Percentiles rank a stretch among this genome's conserved stretches.
Conservation (phyloP, 1,139 yeast species). For the Pichia sp. region DNA sequence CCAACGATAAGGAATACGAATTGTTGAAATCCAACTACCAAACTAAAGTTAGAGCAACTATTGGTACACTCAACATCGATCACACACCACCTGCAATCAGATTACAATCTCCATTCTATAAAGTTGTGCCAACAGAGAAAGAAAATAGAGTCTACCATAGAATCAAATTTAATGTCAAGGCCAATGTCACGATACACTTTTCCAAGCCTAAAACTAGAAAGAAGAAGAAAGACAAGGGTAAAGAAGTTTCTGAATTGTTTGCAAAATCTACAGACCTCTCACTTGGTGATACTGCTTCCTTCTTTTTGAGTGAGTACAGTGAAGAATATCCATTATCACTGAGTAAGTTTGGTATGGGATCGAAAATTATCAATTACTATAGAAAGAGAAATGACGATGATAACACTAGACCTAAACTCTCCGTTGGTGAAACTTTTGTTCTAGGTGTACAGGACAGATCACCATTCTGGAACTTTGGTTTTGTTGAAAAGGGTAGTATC, state of each 20-base stretch:
- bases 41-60: slow-evolving; percentile 88
- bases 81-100: slow-evolving; percentile 88
- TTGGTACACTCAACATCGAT: slow-evolving; percentile 88
- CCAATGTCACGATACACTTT: slow-evolving; percentile 76
- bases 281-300: slow-evolving; percentile 75
- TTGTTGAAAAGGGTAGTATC: slow-evolving; percentile 90
- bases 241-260: slow-evolving; percentile 72
- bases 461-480: slow-evolving; percentile 99
- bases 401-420: slow-evolving; percentile 79
- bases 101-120: slow-evolving; percentile 89
- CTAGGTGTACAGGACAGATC: slow-evolving; percentile 93
- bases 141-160: slow-evolving; percentile 83
- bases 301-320: slow-evolving; percentile 81
- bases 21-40: slow-evolving; percentile 82
- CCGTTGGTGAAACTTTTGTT: slow-evolving; percentile 94
- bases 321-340: slow-evolving; percentile 86
- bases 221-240: slow-evolving; percentile 87
- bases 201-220: slow-evolving; percentile 77
- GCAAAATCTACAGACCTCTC: slow-evolving; percentile 73
- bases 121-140: slow-evolving; percentile 66
- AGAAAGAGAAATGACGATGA: slow-evolving; percentile 84
- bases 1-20: slow-evolving; percentile 88
- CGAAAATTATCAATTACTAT: slow-evolving; percentile 89
- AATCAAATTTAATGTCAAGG: slow-evolving; percentile 69
- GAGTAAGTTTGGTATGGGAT: slow-evolving; percentile 95